These are phyloP conservation scores for Aspergillus phoenicis DNA, from an alignment of 2,329 filamentous ascomycete species.

Conservation along the genomic window DNA sequence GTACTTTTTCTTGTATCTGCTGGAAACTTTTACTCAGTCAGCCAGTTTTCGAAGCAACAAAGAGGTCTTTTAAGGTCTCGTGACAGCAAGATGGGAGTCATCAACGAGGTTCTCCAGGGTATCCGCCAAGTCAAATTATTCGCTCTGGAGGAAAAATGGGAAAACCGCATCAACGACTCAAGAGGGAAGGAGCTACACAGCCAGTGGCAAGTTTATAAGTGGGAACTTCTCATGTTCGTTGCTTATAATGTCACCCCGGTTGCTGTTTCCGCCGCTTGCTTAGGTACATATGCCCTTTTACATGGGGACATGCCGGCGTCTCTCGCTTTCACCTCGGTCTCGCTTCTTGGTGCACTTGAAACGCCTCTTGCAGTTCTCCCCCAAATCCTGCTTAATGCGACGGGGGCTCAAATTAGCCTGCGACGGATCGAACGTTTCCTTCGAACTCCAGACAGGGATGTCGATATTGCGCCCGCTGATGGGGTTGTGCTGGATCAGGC, in stretches of 20 bases:
- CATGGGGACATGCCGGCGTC: constrained; percentile 5
- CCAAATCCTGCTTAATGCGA: background rate
- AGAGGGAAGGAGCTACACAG: background rate
- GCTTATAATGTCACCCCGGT: constrained; percentile 1
- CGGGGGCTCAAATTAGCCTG: constrained; percentile 1
- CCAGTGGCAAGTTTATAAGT: constrained; percentile 6
- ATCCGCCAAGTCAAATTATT: constrained; percentile 6
- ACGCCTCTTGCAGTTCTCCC: constrained; percentile 4
- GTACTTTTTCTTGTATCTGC: background rate
- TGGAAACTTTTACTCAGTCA: background rate
- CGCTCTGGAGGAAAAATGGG: constrained; percentile 1
- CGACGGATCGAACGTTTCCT: constrained; percentile 2
- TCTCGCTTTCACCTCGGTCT: background rate
- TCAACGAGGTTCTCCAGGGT: background rate
- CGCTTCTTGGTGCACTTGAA: constrained; percentile 1
- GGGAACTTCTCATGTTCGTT: constrained; percentile 10
- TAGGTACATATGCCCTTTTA: constrained; percentile 3
- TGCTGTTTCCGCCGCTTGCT: background rate
- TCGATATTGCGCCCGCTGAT: background rate
- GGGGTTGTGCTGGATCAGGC: constrained; percentile 5
- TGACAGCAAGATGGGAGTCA: background rate
- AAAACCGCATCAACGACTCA: constrained; percentile 1
- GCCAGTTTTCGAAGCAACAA: background rate
- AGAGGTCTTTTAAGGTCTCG: background rate
- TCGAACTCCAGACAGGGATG: background rate